phyloP scores from a whole-genome alignment of 2,329 filamentous ascomycete species.

The Hortaea sp. region DNA sequence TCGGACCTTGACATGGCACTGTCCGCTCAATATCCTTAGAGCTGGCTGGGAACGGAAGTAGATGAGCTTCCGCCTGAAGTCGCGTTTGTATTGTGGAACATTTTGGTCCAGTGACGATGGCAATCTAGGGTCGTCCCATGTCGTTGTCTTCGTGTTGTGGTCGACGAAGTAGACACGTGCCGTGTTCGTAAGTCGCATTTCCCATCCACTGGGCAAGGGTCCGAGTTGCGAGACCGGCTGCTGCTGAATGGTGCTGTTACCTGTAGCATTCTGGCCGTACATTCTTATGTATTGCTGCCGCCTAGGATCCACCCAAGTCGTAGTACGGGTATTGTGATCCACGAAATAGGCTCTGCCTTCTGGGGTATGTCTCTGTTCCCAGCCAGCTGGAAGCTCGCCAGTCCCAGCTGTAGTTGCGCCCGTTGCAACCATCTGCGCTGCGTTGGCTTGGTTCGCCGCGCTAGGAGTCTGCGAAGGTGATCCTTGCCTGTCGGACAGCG shows the following conservation, averaged over 20 bases:
- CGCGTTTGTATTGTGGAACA: slow-evolving; percentile 97
- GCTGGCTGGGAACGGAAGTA: slow-evolving; percentile 98
- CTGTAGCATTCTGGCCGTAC: slow-evolving; percentile 79
- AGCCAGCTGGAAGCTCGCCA: slow-evolving; percentile 86
- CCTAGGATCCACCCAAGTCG: slow-evolving; percentile 95
- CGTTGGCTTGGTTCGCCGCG: slow-evolving; percentile 38
- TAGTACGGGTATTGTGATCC: slow-evolving; percentile 95
- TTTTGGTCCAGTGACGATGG: slow-evolving; percentile 96
- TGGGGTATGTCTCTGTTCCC: slow-evolving; percentile 93
- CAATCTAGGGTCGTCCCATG: slow-evolving; percentile 93
- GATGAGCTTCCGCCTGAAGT: slow-evolving; percentile 94
- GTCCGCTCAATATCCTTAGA: slow-evolving; percentile 85
- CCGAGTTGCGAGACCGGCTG: slow-evolving; percentile 96
- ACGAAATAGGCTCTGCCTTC: slow-evolving; percentile 95
- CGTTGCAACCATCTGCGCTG: slow-evolving; percentile 83
- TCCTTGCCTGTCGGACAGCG: slow-evolving; percentile 39
- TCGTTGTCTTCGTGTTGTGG: slow-evolving; percentile 98
- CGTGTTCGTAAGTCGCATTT: slow-evolving; percentile 98
- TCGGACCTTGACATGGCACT: slow-evolving; percentile 96
- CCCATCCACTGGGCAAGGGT: slow-evolving; percentile 92
- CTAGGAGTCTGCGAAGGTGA: slow-evolving; percentile 24
- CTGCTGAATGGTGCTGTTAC: slow-evolving; percentile 82
- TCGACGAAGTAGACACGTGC: slow-evolving; percentile 98
- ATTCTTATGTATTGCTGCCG: slow-evolving; percentile 97
- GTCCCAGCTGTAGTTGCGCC: slow-evolving; percentile 89